A percentile compares a stretch with the other conserved stretches of the same genome.
Evolutionary conservation across 1,139 yeast genomes (phyloP).

Genomic region (Suhomyces bribrorum): DNA sequence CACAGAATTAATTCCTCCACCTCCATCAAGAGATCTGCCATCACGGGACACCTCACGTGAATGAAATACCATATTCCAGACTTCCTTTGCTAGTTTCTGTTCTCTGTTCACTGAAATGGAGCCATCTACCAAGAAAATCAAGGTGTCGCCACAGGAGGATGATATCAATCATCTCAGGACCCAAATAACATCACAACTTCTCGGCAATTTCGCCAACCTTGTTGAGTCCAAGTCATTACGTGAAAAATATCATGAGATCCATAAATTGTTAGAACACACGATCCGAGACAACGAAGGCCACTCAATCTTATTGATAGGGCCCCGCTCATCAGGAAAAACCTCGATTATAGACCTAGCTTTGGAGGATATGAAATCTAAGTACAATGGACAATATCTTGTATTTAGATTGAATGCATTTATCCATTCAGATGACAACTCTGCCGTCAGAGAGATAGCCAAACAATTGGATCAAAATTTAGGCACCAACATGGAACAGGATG

Average conservation of each 20-base stretch:
- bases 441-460: conserved; percentile 81
- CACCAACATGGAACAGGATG: conserved; percentile 20
- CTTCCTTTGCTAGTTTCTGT: neutral
- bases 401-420: conserved; percentile 69
- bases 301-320: conserved; percentile 79
- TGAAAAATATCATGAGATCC: conserved; percentile 49
- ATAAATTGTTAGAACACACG: conserved; percentile 62
- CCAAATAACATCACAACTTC: conserved; percentile 24
- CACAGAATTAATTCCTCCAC: too few relatives aligned
- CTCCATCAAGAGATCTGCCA: too few relatives aligned
- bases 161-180: conserved; percentile 19
- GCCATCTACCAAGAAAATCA: neutral
- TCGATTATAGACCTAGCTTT: conserved; percentile 62
- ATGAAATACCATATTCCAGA: too few relatives aligned
- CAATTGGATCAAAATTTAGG: conserved; percentile 61
- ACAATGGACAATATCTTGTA: conserved; percentile 53
- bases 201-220: conserved; percentile 21
- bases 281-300: conserved; percentile 74
- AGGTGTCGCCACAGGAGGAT: neutral
- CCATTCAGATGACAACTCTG: conserved; percentile 75
- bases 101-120: neutral
- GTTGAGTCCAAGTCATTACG: conserved; percentile 23
- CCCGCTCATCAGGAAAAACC: conserved; percentile 78
- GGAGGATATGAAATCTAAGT: conserved; percentile 38
- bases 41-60: too few relatives aligned